Conservation (phyloP, 169 alveolate genomes). For the Plasmodium blacklocki region DNA sequence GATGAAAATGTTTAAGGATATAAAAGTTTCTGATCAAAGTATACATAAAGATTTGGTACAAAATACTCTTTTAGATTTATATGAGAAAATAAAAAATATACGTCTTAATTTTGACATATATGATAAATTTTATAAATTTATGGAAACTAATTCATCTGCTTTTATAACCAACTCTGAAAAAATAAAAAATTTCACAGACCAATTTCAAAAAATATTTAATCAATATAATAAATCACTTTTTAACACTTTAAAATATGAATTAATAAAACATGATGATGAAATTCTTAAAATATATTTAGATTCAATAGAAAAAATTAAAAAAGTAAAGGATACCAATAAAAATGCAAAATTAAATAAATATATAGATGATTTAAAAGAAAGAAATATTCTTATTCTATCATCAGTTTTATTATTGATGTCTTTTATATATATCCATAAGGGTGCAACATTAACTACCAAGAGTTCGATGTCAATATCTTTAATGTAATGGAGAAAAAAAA, state of each 20-base stretch:
- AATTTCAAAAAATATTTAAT: constrained; percentile 37
- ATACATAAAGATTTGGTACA: constrained; percentile 16
- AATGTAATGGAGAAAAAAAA: constrained; percentile 20
- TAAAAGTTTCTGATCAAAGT: constrained; percentile 24
- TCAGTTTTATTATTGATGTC: constrained; percentile 69
- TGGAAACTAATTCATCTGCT: constrained; percentile 47
- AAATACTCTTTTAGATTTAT: constrained; percentile 39
- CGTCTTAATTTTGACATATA: constrained; percentile 35
- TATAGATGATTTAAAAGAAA: constrained; percentile 68
- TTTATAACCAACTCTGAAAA: constrained; percentile 58
- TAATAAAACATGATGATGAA: constrained; percentile 69
- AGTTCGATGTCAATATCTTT: constrained; percentile 61
- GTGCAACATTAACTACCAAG: constrained; percentile 63
- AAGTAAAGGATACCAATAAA: constrained; percentile 11
- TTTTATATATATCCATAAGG: constrained; percentile 75
- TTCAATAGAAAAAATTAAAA: constrained; percentile 49
- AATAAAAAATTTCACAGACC: constrained; percentile 61
- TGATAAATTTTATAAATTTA: constrained; percentile 63
- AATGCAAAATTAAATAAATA: constrained; percentile 66
- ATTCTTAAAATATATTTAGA: constrained; percentile 55
- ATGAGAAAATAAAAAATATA: constrained; percentile 55
- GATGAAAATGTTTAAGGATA: constrained; percentile 39
- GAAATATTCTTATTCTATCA: constrained; percentile 57
- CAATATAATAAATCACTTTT: constrained; percentile 50
- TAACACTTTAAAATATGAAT: constrained; percentile 40